Evolutionary conservation across 768 basidiomycete genomes (phyloP).

Genomic region (Kwoniella newhampshirensis): DNA sequence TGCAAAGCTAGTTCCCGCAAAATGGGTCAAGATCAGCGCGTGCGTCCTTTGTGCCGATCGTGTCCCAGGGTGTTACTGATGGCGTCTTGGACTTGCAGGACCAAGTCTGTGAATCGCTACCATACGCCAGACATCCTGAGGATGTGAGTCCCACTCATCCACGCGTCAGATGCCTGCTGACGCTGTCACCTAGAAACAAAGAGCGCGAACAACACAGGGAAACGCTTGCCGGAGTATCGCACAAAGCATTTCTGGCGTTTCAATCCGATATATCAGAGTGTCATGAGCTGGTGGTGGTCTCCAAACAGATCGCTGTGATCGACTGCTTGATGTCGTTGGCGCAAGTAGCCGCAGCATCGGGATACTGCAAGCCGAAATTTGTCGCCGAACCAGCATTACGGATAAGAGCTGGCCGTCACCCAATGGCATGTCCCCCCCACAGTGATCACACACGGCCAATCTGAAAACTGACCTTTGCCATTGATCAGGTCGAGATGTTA

Average conservation of each 20-base stretch:
- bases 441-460: neutral
- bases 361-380: slow-evolving; percentile 77
- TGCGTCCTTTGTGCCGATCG: slow-evolving; percentile 14
- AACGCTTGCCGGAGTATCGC: slow-evolving; percentile 61
- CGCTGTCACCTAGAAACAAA: slow-evolving; percentile 59
- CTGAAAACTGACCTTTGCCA: neutral
- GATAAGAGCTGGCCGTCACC: slow-evolving; percentile 83
- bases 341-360: slow-evolving; percentile 69
- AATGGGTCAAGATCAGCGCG: slow-evolving; percentile 59
- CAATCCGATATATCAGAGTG: slow-evolving; percentile 69
- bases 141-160: slow-evolving; percentile 33
- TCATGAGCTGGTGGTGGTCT: slow-evolving; percentile 69
- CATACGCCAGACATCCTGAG: slow-evolving; percentile 63
- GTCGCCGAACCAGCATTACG: slow-evolving; percentile 64
- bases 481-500: slow-evolving; percentile 63
- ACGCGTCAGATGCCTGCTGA: slow-evolving; percentile 8
- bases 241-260: slow-evolving; percentile 66
- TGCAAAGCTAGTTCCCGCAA: slow-evolving; percentile 46
- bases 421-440: slow-evolving; percentile 61
- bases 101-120: slow-evolving; percentile 70
- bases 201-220: slow-evolving; percentile 76
- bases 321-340: slow-evolving; percentile 85
- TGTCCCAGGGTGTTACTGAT: neutral
- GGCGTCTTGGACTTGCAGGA: slow-evolving; percentile 57
- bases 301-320: slow-evolving; percentile 75